Base-by-base conservation (phyloP, 108 stramenopile genomes). In the Stephanodiscus minutulus region DNA sequence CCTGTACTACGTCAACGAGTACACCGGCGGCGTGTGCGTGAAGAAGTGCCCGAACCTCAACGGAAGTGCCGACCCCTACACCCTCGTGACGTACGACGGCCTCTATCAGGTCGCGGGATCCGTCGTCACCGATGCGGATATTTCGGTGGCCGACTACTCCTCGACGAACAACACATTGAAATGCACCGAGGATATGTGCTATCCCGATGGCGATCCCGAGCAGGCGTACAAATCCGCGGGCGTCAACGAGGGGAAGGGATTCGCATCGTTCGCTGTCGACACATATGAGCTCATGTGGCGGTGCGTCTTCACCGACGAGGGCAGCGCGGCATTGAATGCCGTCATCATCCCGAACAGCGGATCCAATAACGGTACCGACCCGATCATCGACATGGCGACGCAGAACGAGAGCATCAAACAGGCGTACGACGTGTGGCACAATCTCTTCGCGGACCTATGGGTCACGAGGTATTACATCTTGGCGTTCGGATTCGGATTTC, bases 401-500 rank as follows among this genome's bases (percentile, higher is more conserved):
- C 63, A 79, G 48, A 75, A 67, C 35, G 62, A 69, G n/a, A 27
- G 52, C 33, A 64, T 82, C 17, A 70, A 79, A 21, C 46, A 68
- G 28, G 82, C 74, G 4, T 72, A 71, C 39, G 56, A 73, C 24
- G 73, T 87, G 37, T 84, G 70, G 79, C 73, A 47, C 47, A 81
- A 85, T 67, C 60, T 91, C 13, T 91, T 88, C 74, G 86, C 75
- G 24, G 82, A 82, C 70, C 43, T 82, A 25, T 82, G 66, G 56
- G 37, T 56, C 17, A 28, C 74, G n/a, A 43, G 84, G 44, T 61
- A 83, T 18, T 86, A 76, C 39, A 87, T 98, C 48, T 43, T 93
- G 31, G 88, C 85, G 18, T 94, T 96, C 68, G 96, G 97, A 9
- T 88, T 96, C 44, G 92, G 89, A 11, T 63, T 83, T 8, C 68